Conservation (phyloP, 169 alveolate species). For the Eimeria acervulina region DNA sequence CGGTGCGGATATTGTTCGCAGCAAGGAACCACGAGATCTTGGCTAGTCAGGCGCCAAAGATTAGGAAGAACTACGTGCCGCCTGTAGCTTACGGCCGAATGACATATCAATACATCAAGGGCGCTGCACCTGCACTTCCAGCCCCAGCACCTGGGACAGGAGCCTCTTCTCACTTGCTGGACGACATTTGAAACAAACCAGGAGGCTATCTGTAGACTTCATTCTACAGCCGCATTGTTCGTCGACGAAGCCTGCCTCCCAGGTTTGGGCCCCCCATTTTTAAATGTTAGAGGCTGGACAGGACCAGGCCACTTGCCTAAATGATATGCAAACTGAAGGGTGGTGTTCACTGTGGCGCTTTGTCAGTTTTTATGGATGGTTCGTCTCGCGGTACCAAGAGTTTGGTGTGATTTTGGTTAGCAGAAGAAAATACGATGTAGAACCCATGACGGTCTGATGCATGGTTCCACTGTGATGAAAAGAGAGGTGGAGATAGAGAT, state of each 20-base stretch:
- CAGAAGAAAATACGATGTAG: not conserved
- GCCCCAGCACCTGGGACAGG: constrained; percentile 73
- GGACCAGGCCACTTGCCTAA: not conserved
- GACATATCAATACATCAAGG: constrained; percentile 81
- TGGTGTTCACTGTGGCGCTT: not conserved
- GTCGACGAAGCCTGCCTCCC: not conserved
- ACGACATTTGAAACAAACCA: constrained; percentile 33
- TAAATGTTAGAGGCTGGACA: not conserved
- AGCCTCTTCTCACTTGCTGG: constrained; percentile 75
- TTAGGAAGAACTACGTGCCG: constrained; percentile 75
- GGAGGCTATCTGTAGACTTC: constrained; percentile 16
- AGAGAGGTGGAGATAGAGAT: not conserved
- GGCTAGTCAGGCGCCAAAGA: constrained; percentile 72
- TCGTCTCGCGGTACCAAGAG: not conserved
- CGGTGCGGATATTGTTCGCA: not conserved
- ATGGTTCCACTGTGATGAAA: not conserved
- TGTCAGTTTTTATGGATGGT: not conserved
- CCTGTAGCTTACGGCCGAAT: constrained; percentile 78
- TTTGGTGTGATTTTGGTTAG: not conserved
- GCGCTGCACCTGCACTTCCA: constrained; percentile 64
- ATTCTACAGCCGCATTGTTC: not conserved
- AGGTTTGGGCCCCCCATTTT: not conserved
- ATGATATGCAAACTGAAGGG: not conserved
- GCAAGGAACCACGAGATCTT: constrained; percentile 70
- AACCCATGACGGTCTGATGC: not conserved